Conservation (phyloP, 257 asterid genomes). For the Solanum chmielewskii region DNA sequence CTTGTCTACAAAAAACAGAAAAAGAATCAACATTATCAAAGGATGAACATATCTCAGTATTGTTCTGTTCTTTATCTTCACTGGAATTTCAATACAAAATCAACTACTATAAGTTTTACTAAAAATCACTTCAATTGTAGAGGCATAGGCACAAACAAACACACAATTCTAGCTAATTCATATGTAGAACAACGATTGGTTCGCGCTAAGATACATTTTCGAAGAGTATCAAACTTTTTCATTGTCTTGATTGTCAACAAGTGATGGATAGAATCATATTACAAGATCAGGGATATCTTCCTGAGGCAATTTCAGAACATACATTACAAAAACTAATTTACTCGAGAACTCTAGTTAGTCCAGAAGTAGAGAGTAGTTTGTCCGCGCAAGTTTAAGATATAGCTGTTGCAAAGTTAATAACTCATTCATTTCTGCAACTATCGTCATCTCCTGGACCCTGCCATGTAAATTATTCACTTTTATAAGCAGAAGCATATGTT, state of each 20-base stretch:
- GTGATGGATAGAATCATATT: constrained; percentile 2
- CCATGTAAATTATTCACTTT: not conserved
- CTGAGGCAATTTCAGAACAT: constrained; percentile 3
- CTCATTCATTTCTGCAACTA: not conserved
- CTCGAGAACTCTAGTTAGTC: constrained; percentile 3
- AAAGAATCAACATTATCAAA: not conserved
- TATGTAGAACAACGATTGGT: not conserved
- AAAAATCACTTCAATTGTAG: not conserved
- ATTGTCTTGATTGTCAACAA: not conserved
- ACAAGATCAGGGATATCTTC: constrained; percentile 2
- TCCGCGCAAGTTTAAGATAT: not conserved
- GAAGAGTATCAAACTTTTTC: not conserved
- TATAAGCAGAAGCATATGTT: not conserved
- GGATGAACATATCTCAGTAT: not conserved
- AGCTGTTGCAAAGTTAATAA: not conserved
- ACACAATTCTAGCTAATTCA: not conserved
- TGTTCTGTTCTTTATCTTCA: not conserved
- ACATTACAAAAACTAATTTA: constrained; percentile 7
- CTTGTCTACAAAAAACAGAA: not conserved
- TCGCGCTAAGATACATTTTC: not conserved
- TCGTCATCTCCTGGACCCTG: not conserved
- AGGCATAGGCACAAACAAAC: not conserved
- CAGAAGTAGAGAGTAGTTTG: not conserved
- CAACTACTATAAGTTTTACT: not conserved
- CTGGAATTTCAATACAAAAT: not conserved